phyloP scores from a whole-genome alignment of 225 moss, liverwort and hornwort genomes.

The Ulota crispa region DNA sequence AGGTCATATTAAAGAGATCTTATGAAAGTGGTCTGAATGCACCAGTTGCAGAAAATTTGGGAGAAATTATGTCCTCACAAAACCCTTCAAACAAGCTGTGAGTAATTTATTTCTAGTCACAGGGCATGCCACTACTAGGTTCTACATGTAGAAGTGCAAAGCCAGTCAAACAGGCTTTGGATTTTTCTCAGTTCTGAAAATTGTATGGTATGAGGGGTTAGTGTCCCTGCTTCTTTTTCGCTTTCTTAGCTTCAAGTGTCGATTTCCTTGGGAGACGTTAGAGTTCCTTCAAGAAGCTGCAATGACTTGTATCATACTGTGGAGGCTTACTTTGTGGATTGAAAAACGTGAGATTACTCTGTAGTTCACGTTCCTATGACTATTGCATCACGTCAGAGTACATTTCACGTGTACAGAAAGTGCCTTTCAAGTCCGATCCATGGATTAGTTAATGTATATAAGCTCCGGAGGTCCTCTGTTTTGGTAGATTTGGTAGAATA shows the following conservation, averaged over 20 bases:
- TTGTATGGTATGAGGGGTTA: not conserved
- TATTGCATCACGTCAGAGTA: not conserved
- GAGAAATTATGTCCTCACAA: not conserved
- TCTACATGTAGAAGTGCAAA: not conserved
- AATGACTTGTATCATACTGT: not conserved
- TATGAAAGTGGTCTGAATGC: not conserved
- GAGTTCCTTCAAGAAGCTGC: constrained; percentile 13
- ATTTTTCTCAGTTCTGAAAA: not conserved
- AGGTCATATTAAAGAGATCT: not conserved
- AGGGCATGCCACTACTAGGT: not conserved
- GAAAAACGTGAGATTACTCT: not conserved
- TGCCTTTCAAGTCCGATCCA: not conserved
- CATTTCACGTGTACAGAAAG: not conserved
- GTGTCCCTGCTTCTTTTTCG: not conserved
- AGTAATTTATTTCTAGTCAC: not conserved
- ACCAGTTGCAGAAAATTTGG: not conserved
- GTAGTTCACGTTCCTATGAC: constrained; percentile 4
- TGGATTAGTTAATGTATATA: not conserved
- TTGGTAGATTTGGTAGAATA: not conserved
- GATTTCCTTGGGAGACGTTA: not conserved
- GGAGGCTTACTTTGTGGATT: not conserved
- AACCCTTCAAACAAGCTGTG: not conserved
- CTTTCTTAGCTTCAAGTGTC: not conserved
- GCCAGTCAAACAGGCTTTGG: not conserved
- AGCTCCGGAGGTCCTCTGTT: not conserved